Evolutionary conservation across 257 asterid species (phyloP).

Genomic region (Capsicum chinense): DNA sequence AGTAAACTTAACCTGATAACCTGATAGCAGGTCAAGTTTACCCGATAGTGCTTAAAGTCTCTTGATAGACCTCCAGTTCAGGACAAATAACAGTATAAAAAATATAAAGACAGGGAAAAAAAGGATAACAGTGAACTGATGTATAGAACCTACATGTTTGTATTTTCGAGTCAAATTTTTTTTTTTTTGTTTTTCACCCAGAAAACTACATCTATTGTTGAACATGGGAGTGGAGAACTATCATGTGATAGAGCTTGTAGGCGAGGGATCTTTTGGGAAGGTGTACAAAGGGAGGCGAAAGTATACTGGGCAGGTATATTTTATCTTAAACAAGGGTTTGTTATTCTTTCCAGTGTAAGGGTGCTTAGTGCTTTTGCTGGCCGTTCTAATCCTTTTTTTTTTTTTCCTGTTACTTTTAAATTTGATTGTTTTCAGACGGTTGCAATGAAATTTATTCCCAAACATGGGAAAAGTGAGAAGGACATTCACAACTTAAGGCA

Average conservation of each 20-base stretch:
- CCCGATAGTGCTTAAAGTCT: no score
- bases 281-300: constrained; percentile 98
- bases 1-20: no score
- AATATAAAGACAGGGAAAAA: no score
- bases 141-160: background rate
- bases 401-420: background rate
- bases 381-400: background rate
- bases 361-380: background rate
- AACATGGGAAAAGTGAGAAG: constrained; percentile 94
- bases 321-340: background rate
- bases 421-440: constrained; percentile 63
- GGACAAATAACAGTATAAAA: no score
- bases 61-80: no score
- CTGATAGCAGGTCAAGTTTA: no score
- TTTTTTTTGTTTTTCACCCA: background rate
- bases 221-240: constrained; percentile 85
- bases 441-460: constrained; percentile 93
- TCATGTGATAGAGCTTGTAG: constrained; percentile 94
- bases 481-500: constrained; percentile 85
- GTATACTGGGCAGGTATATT: constrained; percentile 80
- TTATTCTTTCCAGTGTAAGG: background rate
- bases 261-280: constrained; percentile 98
- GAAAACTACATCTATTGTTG: background rate
- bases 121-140: no score
- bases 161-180: background rate